Percentiles rank a stretch among this genome's conserved stretches.
These are phyloP conservation scores for Lachancea meyersii DNA, from an alignment of 805 yeast species.

Conservation along the genomic window DNA sequence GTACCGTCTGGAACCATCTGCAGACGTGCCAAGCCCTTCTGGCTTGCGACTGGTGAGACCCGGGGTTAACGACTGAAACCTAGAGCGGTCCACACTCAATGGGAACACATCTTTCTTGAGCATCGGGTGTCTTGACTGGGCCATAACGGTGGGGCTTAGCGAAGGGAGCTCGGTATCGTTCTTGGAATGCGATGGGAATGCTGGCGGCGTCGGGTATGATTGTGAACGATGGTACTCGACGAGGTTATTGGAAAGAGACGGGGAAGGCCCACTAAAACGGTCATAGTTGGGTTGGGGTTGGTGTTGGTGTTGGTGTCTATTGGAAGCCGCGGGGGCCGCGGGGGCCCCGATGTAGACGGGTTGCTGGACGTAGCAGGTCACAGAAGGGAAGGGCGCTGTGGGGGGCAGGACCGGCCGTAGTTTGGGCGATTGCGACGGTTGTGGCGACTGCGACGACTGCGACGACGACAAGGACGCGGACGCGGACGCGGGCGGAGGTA, in stretches of 20 bases:
- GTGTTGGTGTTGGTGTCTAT: neutral
- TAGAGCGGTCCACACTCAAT: neutral
- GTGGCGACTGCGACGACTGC: slow-evolving; percentile 2
- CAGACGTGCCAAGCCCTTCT: neutral
- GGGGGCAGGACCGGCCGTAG: neutral
- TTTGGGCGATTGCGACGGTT: neutral
- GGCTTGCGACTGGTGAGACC: neutral
- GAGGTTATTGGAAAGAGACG: neutral
- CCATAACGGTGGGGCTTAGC: neutral
- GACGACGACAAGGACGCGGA: slow-evolving; percentile 1
- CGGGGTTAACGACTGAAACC: neutral
- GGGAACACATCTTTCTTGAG: neutral
- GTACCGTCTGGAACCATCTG: slow-evolving; percentile 5
- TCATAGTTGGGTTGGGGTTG: neutral
- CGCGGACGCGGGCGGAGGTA: neutral
- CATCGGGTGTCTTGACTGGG: neutral
- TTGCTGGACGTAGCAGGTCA: slow-evolving; percentile 1
- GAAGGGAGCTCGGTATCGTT: slow-evolving; percentile 6
- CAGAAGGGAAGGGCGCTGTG: slow-evolving; percentile 2
- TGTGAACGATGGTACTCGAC: neutral
- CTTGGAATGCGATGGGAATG: slow-evolving; percentile 3
- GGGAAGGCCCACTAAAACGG: neutral
- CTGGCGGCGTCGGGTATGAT: neutral
- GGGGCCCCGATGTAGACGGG: neutral
- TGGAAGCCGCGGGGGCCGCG: no score